These are phyloP conservation scores for Picochlorum sp. DNA, from an alignment of 139 green algal genomes.

Conservation along the genomic window DNA sequence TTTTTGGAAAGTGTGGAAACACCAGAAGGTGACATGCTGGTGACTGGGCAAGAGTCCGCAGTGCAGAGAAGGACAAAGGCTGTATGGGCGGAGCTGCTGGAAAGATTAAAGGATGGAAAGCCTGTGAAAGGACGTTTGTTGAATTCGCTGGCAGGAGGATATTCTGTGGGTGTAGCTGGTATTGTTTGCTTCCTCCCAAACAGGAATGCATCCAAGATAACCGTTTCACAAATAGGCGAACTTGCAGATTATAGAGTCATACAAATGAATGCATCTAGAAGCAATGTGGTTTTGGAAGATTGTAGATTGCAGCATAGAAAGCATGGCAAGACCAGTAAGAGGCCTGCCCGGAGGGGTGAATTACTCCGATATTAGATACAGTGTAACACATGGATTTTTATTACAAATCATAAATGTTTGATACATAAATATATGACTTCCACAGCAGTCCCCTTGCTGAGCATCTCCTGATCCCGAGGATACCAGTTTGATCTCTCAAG, in stretches of 20 bases:
- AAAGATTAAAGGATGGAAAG: not conserved
- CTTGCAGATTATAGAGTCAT: constrained; percentile 28
- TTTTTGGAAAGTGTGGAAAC: constrained; percentile 25
- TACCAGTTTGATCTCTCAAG: too few species aligned
- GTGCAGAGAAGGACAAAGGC: constrained; percentile 15
- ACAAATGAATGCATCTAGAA: constrained; percentile 10
- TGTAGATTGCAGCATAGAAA: constrained; percentile 1
- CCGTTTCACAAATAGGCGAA: constrained; percentile 20
- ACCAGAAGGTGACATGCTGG: constrained; percentile 20
- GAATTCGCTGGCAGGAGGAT: constrained; percentile 27
- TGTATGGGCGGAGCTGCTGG: constrained; percentile 31
- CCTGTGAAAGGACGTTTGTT: constrained; percentile 31
- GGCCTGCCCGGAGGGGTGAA: too few species aligned
- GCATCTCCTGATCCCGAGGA: too few species aligned
- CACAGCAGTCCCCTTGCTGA: too few species aligned
- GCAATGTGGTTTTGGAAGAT: constrained; percentile 18
- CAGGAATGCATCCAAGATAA: constrained; percentile 3
- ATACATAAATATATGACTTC: too few species aligned
- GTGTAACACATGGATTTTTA: too few species aligned
- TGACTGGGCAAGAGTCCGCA: constrained; percentile 19
- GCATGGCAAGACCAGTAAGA: not conserved
- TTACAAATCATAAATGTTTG: too few species aligned
- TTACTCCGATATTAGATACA: too few species aligned
- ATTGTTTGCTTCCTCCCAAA: constrained; percentile 33
- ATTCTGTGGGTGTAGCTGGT: constrained; percentile 33